These are phyloP conservation scores for Arthrobotrys megalospora DNA, from an alignment of 2,329 filamentous ascomycete species.

Conservation along the genomic window DNA sequence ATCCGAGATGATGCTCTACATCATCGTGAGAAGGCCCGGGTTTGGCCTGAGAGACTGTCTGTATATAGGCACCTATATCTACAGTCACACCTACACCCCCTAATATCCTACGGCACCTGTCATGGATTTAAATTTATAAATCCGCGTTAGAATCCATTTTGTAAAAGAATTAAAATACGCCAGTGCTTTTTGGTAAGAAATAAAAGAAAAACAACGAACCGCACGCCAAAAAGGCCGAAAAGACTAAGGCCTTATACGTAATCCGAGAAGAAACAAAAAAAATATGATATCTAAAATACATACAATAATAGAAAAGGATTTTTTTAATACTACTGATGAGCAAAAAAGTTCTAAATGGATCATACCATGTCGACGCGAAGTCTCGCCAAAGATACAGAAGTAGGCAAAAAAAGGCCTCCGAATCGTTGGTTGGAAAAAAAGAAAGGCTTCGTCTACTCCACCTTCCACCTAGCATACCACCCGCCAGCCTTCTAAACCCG, in stretches of 20 bases:
- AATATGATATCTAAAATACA: constrained; percentile 25
- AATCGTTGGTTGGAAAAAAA: background rate
- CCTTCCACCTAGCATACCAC: background rate
- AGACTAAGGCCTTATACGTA: background rate
- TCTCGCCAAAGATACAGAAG: background rate
- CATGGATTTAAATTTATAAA: too few species aligned
- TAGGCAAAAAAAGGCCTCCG: background rate
- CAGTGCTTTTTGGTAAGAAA: background rate
- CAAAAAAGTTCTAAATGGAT: background rate
- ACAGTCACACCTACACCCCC: too few species aligned
- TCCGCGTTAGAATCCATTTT: background rate
- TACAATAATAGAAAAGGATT: background rate
- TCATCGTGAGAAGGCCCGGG: too few species aligned
- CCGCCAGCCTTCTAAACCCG: constrained; percentile 71
- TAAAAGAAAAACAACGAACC: too few species aligned
- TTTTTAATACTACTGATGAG: too few species aligned
- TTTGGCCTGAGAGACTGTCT: too few species aligned
- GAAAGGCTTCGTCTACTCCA: background rate
- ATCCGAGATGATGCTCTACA: too few species aligned
- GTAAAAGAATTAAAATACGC: background rate
- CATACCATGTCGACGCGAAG: background rate
- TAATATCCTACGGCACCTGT: too few species aligned
- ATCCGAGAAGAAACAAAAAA: constrained; percentile 4
- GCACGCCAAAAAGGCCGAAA: background rate
- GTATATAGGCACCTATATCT: too few species aligned